Evolutionary conservation across 129 eudicot genomes (phyloP).

Genomic region (Lactuca saligna): DNA sequence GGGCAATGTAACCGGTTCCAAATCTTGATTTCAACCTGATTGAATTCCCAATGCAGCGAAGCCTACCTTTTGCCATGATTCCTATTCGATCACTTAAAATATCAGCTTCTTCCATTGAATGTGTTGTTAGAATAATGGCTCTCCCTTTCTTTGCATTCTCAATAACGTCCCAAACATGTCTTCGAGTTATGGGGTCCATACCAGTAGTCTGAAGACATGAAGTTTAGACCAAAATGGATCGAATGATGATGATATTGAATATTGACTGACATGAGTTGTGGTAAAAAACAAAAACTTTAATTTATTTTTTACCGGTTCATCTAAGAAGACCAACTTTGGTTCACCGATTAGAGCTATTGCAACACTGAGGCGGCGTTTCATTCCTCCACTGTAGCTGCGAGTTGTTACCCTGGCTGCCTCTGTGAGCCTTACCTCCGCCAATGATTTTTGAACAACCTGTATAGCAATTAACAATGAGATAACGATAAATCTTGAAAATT

Average conservation of each 20-base stretch:
- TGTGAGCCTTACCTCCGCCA: conserved; percentile 78
- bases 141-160: conserved; percentile 87
- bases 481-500: neutral
- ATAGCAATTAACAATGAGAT: neutral
- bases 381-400: conserved; percentile 97
- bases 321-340: conserved; percentile 86
- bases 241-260: neutral
- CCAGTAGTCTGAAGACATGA: conserved; percentile 73
- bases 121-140: conserved; percentile 86
- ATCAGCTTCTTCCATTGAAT: conserved; percentile 99
- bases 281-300: neutral
- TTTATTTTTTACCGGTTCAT: conserved; percentile 71
- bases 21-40: conserved; percentile 77
- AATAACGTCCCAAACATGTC: conserved; percentile 98
- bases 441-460: conserved; percentile 65
- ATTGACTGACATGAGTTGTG: neutral
- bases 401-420: conserved; percentile 77
- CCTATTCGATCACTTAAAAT: conserved; percentile 88
- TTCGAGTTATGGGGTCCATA: conserved; percentile 92
- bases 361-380: conserved; percentile 99
- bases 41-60: conserved; percentile 92
- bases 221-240: conserved; percentile 20
- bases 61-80: conserved; percentile 95
- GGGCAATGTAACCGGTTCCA: conserved; percentile 88
- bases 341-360: conserved; percentile 95